Conservation (phyloP, 495 filamentous ascomycete species). For the Penicillium paxilli region DNA sequence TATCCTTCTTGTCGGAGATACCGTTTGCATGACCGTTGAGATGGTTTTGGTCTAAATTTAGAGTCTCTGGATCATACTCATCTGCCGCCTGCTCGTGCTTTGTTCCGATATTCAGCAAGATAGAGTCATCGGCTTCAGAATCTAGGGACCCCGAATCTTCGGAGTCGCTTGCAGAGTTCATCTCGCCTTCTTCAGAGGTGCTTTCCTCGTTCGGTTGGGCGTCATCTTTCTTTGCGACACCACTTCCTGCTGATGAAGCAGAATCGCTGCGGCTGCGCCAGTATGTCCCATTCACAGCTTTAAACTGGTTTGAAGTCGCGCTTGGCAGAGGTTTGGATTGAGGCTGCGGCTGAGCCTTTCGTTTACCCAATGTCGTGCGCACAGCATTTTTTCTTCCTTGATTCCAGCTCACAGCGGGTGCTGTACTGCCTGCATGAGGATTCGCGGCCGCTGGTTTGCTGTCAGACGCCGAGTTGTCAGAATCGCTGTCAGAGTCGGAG, state of each 20-base stretch:
- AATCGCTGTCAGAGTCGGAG: slow-evolving; percentile 8
- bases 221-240: slow-evolving; percentile 2
- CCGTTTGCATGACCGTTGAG: slow-evolving; percentile 5
- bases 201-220: slow-evolving; percentile 14
- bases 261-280: slow-evolving; percentile 44
- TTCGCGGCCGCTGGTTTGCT: slow-evolving; percentile 8
- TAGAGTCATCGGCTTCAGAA: slow-evolving; percentile 43
- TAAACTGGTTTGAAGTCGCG: slow-evolving; percentile 24
- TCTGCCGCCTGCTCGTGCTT: slow-evolving; percentile 20
- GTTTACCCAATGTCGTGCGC: slow-evolving; percentile 35
- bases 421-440: slow-evolving; percentile 26
- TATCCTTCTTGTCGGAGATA: neutral
- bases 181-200: slow-evolving; percentile 26
- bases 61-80: slow-evolving; percentile 27
- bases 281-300: slow-evolving; percentile 40
- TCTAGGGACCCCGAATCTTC: slow-evolving; percentile 38
- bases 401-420: slow-evolving; percentile 43
- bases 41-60: slow-evolving; percentile 1
- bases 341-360: slow-evolving; percentile 8
- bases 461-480: slow-evolving; percentile 14
- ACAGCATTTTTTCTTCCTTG: slow-evolving; percentile 35
- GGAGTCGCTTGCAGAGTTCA: slow-evolving; percentile 32
- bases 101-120: slow-evolving; percentile 42
- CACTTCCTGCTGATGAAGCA: slow-evolving; percentile 19
- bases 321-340: neutral